These are phyloP conservation scores for Teratosphaeria zuluensis DNA, from an alignment of 2,329 filamentous ascomycete species.

Conservation along the genomic window DNA sequence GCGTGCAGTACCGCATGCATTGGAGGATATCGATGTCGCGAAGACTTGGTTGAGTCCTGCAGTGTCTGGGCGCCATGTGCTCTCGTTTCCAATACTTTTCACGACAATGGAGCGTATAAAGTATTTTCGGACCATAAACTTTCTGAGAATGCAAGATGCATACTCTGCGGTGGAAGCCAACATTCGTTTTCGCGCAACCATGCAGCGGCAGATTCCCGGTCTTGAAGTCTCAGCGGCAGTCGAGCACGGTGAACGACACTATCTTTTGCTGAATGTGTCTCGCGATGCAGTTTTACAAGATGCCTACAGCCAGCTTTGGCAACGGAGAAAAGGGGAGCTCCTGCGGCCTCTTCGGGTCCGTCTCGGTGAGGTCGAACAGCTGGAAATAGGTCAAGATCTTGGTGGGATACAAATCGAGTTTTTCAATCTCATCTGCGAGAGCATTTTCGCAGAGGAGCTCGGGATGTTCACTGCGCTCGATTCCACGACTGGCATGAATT, in stretches of 20 bases:
- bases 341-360: conserved; percentile 80
- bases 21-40: conserved; percentile 67
- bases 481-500: conserved; percentile 64
- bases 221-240: conserved; percentile 22
- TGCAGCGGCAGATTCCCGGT: conserved; percentile 1
- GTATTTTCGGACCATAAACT: conserved; percentile 83
- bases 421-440: conserved; percentile 72
- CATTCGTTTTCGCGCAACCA: background rate
- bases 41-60: conserved; percentile 57
- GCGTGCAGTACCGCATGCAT: conserved; percentile 58
- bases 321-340: conserved; percentile 70
- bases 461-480: conserved; percentile 69
- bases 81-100: conserved; percentile 77
- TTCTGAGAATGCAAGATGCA: conserved; percentile 53
- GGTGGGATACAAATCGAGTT: conserved; percentile 96
- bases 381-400: conserved; percentile 85
- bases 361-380: conserved; percentile 62
- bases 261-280: conserved; percentile 36
- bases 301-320: conserved; percentile 77
- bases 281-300: conserved; percentile 33
- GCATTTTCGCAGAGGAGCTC: conserved; percentile 68
- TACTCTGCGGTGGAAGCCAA: conserved; percentile 3
- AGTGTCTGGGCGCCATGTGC: conserved; percentile 57
- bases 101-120: conserved; percentile 60
- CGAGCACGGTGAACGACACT: conserved; percentile 27